Evolutionary conservation across 768 basidiomycete genomes (phyloP), one percentile per base, ranked within the genome.

Genomic region (Pisolithus marmoratus): DNA sequence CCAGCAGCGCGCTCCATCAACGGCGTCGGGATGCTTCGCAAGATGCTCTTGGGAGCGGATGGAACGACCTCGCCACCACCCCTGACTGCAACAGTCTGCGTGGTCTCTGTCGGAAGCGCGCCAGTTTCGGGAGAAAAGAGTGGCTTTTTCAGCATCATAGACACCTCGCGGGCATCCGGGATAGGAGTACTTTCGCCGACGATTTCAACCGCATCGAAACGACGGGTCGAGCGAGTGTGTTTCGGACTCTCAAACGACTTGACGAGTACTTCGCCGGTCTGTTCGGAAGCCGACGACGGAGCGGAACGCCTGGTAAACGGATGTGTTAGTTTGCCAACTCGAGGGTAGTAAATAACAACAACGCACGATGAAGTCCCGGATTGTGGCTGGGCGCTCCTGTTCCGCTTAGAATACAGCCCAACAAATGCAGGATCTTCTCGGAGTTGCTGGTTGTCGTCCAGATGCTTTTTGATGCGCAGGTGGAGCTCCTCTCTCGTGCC

Each of bases 401-500:
- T 57, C 72, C 69, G 50, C 68, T 41, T 68, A 9, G 41, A 65
- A 55, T 72, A 84, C 17, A 87, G 70, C 19, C 85, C 84, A 5
- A 76, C 54, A 59, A 85, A 87, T 1, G 51, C 60, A 17, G 82
- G 77, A 46, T 84, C 71, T 26, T 83, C 80, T 57, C 82, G 82
- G 23, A 86, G 72, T 19, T 67, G 60, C 31, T 71, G 79, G 60
- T 86, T 72, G 36, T 63, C 57, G 45, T 85, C 83, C 17, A 87
- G 76, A 55, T 85, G 75, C 51, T 70, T 77, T 59, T 80, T 84
- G 55, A 87, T 84, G 53, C 84, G 73, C n/a, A 61, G 62, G 49
- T 79, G 76, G 11, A 87, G 54, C 3, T 84, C 83, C 27, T 86
- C 83, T 54, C 79, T 83, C 2, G 82, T 87, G 37, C 85, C 85